These are phyloP conservation scores for Trametes meyenii DNA, from an alignment of 768 basidiomycete species.

Conservation along the genomic window DNA sequence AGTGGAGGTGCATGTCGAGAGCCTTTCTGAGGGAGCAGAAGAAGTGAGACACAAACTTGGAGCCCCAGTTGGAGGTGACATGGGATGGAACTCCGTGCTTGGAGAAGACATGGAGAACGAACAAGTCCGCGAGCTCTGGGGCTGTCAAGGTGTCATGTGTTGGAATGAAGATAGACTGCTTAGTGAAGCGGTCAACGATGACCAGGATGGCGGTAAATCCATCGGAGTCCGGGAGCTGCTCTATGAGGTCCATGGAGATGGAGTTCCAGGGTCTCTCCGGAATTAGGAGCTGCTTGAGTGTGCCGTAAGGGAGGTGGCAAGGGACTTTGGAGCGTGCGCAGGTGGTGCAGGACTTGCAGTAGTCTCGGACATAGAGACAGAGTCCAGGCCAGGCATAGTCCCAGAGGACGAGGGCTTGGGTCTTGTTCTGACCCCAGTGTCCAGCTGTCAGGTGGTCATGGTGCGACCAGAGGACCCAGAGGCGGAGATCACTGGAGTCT, in stretches of 20 bases:
- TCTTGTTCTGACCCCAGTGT: slow-evolving; percentile 35
- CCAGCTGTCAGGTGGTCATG: slow-evolving; percentile 36
- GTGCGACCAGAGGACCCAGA: slow-evolving; percentile 26
- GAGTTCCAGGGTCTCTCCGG: slow-evolving; percentile 32
- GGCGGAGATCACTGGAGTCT: slow-evolving; percentile 23
- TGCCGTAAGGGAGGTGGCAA: slow-evolving; percentile 28
- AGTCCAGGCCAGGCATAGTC: slow-evolving; percentile 36
- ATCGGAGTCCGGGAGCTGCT: slow-evolving; percentile 26
- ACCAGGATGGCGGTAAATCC: slow-evolving; percentile 25
- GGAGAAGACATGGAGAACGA: slow-evolving; percentile 21
- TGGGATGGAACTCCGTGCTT: slow-evolving; percentile 15
- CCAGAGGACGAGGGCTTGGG: slow-evolving; percentile 23
- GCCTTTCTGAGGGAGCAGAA: not conserved
- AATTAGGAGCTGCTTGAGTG: not conserved
- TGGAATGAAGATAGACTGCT: slow-evolving; percentile 35
- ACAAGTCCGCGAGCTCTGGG: slow-evolving; percentile 25
- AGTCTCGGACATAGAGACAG: slow-evolving; percentile 29
- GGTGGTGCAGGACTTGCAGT: slow-evolving; percentile 32
- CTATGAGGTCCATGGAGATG: slow-evolving; percentile 31
- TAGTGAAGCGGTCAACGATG: slow-evolving; percentile 28
- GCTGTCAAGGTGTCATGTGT: slow-evolving; percentile 27
- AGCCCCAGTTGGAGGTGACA: slow-evolving; percentile 23
- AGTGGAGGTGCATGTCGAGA: slow-evolving; percentile 12
- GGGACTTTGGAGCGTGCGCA: slow-evolving; percentile 30
- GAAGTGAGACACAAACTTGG: slow-evolving; percentile 16